Percentiles rank a stretch among this genome's conserved stretches.
These are phyloP conservation scores for Rhizopogon salebrosus DNA, from an alignment of 768 basidiomycete genomes.

Conservation along the genomic window DNA sequence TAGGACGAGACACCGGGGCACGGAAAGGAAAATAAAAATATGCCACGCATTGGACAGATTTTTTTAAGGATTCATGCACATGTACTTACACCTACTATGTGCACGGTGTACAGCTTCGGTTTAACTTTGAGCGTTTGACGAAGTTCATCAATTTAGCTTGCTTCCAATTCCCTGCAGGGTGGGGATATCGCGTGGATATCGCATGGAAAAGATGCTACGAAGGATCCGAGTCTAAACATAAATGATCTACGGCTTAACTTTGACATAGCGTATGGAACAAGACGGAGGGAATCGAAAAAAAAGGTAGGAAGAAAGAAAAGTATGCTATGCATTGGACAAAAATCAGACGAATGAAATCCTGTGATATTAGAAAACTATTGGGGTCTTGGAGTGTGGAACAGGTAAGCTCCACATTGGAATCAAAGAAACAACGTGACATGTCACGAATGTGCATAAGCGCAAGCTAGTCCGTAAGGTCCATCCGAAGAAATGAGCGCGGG, in stretches of 20 bases:
- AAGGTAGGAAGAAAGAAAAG: conserved; percentile 1
- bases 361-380: conserved; percentile 8
- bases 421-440: neutral
- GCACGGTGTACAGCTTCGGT: neutral
- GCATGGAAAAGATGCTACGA: neutral
- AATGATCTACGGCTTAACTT: conserved; percentile 4
- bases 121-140: no score
- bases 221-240: neutral
- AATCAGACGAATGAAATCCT: conserved; percentile 11
- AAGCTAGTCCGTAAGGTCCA: conserved; percentile 1
- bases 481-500: neutral
- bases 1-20: no score
- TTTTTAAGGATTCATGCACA: no score
- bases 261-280: conserved; percentile 2
- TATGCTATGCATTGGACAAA: conserved; percentile 12
- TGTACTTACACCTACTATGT: no score
- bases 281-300: neutral
- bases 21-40: no score
- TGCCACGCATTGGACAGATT: no score
- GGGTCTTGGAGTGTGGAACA: neutral
- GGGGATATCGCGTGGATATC: neutral
- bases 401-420: neutral
- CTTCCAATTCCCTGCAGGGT: neutral
- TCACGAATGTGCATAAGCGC: conserved; percentile 1
- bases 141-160: neutral